Conservation (phyloP, 2,329 filamentous ascomycete genomes). For the Fusarium kyushuense region DNA sequence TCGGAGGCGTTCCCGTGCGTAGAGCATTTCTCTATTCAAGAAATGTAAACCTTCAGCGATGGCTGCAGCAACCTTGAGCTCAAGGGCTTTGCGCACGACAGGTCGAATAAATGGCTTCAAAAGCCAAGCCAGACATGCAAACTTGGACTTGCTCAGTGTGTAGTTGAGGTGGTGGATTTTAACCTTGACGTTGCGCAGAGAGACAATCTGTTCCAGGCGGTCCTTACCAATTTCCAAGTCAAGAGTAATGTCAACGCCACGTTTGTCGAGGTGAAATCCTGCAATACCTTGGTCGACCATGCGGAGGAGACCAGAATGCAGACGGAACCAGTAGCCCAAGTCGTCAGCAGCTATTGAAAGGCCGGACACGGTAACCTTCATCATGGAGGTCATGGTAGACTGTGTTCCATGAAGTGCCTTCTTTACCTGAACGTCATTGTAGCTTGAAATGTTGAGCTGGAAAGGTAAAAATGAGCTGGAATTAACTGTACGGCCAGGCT, state of each 20-base stretch:
- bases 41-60: slow-evolving; percentile 77
- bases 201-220: slow-evolving; percentile 82
- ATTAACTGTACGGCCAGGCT: slow-evolving; percentile 87
- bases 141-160: slow-evolving; percentile 77
- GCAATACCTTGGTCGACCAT: slow-evolving; percentile 87
- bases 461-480: slow-evolving; percentile 90
- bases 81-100: slow-evolving; percentile 81
- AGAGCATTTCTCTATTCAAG: slow-evolving; percentile 87
- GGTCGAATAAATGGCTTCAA: slow-evolving; percentile 87
- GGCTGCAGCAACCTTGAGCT: slow-evolving; percentile 78
- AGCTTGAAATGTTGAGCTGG: slow-evolving; percentile 81
- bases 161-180: slow-evolving; percentile 90
- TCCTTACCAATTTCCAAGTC: slow-evolving; percentile 87
- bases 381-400: slow-evolving; percentile 73
- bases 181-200: slow-evolving; percentile 80
- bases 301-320: slow-evolving; percentile 79
- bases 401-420: slow-evolving; percentile 76
- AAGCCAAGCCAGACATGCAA: slow-evolving; percentile 83
- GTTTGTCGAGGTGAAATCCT: slow-evolving; percentile 85
- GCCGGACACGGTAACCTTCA: slow-evolving; percentile 84
- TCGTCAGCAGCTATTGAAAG: slow-evolving; percentile 87
- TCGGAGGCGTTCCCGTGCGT: slow-evolving; percentile 85
- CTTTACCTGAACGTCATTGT: slow-evolving; percentile 87
- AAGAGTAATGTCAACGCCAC: slow-evolving; percentile 86
- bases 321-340: slow-evolving; percentile 88